Base-by-base conservation (phyloP, 345 rosid species). In the Gossypium mustelinum region DNA sequence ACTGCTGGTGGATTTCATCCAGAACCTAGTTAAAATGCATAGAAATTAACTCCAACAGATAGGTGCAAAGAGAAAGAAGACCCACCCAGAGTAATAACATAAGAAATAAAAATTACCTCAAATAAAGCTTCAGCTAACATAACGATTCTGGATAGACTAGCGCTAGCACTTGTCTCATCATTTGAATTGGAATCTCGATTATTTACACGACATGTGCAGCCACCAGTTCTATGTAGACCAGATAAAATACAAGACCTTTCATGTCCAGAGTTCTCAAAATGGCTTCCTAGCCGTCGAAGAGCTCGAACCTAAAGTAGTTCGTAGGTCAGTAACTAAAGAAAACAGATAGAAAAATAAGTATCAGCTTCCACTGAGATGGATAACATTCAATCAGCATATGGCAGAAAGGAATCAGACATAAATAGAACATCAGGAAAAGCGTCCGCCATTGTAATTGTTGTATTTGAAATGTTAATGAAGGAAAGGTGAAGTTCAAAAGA, bases 1-100 rank as follows among this genome's bases (percentile, higher is more conserved):
- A 95, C 78, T 95, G 99, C 89, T 95, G 98, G 83, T 93, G 97
- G 81, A 95, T 91, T 83, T 95, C 99, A 89, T 95, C 99, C 87
- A 95, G 93, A 84, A 95, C 99, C 99, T 95, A 85, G 77, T 79
- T 74, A 84, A 79, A 68, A 44, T 66, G 78, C 24, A 54, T 34
- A 69, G 74, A 66, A 11, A 48, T 68, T 79, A 86, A 82, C 79
- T 73, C 77, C 80, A 47, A 78, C 17, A 78, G 72, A 81, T 17
- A 62, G 29, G 72, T 44, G 70, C 24, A 22, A 9, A 29, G 13
- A 11, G 9, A 48, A 51, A 64, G 59, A 51, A 58, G 59, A 17
- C 17, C 45, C 20, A 24, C 5, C 14, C 5, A 44, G 6, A 66
- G 16, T 13, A 68, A n/a, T 22, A 24, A 58, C 7, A 7, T 57